Evolutionary conservation across 106 monocot species (phyloP).

Genomic region (Gastrodia elata): DNA sequence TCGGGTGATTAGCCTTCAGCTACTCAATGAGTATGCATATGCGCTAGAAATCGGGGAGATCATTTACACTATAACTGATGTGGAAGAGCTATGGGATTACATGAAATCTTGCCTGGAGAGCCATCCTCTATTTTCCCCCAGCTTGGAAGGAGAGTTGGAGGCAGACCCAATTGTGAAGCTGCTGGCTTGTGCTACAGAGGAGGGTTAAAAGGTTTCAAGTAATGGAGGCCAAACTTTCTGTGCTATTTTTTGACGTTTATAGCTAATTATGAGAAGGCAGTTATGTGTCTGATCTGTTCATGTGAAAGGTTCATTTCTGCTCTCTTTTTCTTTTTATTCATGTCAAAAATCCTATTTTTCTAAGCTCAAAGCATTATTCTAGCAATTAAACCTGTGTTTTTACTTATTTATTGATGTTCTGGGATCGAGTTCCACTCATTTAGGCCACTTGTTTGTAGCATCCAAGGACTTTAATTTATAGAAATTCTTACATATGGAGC

Average conservation of each 20-base stretch:
- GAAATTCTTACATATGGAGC: no score
- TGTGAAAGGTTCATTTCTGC: no score
- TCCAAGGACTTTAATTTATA: no score
- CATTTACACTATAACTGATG: constrained; percentile 86
- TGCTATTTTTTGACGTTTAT: constrained; percentile 56
- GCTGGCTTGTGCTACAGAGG: constrained; percentile 68
- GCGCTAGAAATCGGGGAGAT: constrained; percentile 59
- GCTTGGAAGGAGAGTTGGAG: constrained; percentile 41
- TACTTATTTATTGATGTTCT: no score
- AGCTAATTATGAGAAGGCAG: not conserved
- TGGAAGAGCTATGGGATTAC: constrained; percentile 93
- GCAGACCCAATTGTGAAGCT: constrained; percentile 66
- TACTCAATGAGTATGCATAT: constrained; percentile 93
- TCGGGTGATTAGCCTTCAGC: constrained; percentile 70
- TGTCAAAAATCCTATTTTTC: no score
- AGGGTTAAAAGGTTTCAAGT: constrained; percentile 88
- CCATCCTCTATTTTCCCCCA: constrained; percentile 73
- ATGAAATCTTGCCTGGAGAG: constrained; percentile 77
- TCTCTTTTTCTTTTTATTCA: no score
- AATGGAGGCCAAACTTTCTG: constrained; percentile 81
- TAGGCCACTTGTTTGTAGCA: no score
- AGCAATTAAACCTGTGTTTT: no score
- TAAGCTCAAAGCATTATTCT: no score
- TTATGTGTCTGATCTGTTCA: not conserved
- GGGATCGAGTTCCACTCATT: no score